Evolutionary conservation across 148 eudicot genomes (phyloP).

Genomic region (Rhododendron molle): DNA sequence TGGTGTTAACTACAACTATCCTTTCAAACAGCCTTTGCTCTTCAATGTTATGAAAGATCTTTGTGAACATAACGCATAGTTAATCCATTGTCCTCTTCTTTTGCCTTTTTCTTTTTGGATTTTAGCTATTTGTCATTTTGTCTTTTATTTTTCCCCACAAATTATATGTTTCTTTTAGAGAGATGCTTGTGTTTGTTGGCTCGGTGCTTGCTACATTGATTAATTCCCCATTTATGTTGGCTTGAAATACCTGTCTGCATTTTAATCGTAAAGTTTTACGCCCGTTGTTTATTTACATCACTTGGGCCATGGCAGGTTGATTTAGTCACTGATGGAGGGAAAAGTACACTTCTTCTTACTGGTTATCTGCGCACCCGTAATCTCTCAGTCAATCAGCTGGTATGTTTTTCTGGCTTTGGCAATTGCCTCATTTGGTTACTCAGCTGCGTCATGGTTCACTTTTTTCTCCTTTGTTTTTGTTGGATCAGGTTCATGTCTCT

Average conservation of each 20-base stretch:
- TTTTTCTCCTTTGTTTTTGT: slow-evolving; percentile 9
- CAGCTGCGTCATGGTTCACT: neutral
- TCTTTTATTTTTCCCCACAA: neutral
- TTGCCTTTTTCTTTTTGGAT: neutral
- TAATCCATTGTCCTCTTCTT: neutral
- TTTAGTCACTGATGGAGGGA: slow-evolving; percentile 53
- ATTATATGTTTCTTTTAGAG: neutral
- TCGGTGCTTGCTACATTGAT: neutral
- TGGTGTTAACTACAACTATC: neutral
- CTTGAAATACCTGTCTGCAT: neutral
- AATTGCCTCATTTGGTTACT: slow-evolving; percentile 6
- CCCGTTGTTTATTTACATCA: neutral
- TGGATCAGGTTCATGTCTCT: slow-evolving; percentile 79
- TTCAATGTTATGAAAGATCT: neutral
- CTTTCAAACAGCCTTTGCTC: neutral
- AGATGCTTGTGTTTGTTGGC: neutral
- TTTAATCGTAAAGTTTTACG: neutral
- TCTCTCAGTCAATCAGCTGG: slow-evolving; percentile 96
- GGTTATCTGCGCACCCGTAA: slow-evolving; percentile 81
- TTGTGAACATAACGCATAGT: neutral
- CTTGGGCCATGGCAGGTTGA: slow-evolving; percentile 52
- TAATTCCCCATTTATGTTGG: neutral
- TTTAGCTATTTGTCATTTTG: neutral
- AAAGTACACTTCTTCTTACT: slow-evolving; percentile 65
- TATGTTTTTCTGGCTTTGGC: slow-evolving; percentile 23